Percentiles rank a stretch among this genome's conserved stretches.
These are phyloP conservation scores for Nicotiana otophora DNA, from an alignment of 257 asterid genomes.

Conservation along the genomic window DNA sequence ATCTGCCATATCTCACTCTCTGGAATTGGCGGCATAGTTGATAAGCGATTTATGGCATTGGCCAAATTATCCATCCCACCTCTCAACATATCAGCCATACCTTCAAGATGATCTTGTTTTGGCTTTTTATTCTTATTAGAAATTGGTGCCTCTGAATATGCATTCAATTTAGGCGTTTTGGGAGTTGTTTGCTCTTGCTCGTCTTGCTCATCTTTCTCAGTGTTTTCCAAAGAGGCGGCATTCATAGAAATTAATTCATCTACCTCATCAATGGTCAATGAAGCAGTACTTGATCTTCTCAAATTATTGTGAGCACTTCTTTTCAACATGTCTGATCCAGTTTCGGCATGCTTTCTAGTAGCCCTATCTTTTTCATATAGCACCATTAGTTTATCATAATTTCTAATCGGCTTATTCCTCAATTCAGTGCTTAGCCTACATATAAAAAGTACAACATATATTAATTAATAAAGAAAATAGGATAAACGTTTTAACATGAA, in stretches of 20 bases:
- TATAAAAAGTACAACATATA: not conserved
- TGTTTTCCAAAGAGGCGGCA: not conserved
- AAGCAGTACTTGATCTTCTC: not conserved
- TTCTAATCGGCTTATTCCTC: not conserved
- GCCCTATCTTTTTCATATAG: no score
- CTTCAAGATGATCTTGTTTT: no score
- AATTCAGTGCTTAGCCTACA: not conserved
- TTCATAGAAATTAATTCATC: not conserved
- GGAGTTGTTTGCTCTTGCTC: no score
- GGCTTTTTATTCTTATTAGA: no score
- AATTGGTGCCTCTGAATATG: no score
- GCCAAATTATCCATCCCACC: no score
- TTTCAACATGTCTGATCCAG: not conserved
- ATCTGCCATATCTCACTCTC: no score
- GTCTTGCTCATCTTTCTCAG: no score
- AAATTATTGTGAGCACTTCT: not conserved
- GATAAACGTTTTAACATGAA: not conserved
- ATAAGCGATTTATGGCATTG: no score
- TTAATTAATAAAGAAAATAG: not conserved
- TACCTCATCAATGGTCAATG: not conserved
- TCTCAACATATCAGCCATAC: no score
- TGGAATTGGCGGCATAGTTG: no score
- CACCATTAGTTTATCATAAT: not conserved
- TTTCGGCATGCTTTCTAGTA: not conserved
- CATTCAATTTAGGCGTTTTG: no score